Conservation (phyloP, 2,329 filamentous ascomycete species). For the Cladosporium sp. region DNA sequence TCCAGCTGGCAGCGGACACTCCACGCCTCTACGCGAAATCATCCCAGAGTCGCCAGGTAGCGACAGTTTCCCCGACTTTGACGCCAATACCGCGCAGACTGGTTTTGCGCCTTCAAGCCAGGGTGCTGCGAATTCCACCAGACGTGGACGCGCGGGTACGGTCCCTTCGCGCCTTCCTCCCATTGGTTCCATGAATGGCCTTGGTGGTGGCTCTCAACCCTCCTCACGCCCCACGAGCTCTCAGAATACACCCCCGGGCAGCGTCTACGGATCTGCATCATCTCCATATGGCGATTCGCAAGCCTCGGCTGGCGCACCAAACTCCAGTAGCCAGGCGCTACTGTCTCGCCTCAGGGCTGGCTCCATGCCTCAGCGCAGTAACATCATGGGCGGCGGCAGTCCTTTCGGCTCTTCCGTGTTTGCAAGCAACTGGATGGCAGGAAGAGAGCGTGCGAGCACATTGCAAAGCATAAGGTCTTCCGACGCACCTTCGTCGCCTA, state of each 20-base stretch:
- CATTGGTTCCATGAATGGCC: conserved; percentile 55
- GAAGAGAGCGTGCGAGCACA: conserved; percentile 79
- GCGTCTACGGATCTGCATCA: conserved; percentile 59
- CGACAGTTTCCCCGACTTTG: conserved; percentile 90
- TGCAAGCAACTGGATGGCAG: conserved; percentile 74
- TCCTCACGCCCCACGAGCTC: conserved; percentile 10
- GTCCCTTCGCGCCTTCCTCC: conserved; percentile 93
- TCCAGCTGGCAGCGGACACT: conserved; percentile 92
- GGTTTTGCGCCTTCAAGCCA: conserved; percentile 21
- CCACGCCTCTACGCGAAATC: conserved; percentile 90
- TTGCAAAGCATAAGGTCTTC: conserved; percentile 83
- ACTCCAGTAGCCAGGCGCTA: conserved; percentile 61
- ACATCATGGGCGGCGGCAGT: conserved; percentile 52
- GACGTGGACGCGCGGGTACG: conserved; percentile 85
- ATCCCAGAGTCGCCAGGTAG: conserved; percentile 91
- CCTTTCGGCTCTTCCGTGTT: conserved; percentile 91
- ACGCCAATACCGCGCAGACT: conserved; percentile 32
- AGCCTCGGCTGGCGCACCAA: conserved; percentile 43
- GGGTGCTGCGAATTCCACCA: conserved; percentile 31
- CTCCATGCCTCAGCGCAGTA: conserved; percentile 86
- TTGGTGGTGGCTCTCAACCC: conserved; percentile 46
- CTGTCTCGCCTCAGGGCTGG: conserved; percentile 84
- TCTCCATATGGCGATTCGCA: conserved; percentile 21
- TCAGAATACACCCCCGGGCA: conserved; percentile 67
- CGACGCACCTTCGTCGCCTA: conserved; percentile 82